Evolutionary conservation across 352 stramenopile genomes (phyloP).

Genomic region (Pythium scleroteichum): DNA sequence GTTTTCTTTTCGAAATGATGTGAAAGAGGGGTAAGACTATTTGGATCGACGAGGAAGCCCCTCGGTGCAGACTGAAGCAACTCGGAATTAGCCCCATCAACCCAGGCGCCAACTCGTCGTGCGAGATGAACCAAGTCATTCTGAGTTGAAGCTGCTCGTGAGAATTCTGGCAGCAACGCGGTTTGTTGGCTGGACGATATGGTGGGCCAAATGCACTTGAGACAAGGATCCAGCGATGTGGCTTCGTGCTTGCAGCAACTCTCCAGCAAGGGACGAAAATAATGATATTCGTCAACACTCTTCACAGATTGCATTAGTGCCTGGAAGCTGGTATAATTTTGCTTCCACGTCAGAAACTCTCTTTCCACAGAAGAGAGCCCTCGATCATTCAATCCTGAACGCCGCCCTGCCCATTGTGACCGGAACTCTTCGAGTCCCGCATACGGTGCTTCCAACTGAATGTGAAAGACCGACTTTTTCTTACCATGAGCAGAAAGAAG

Average conservation of each 20-base stretch:
- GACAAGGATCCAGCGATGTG: slow-evolving; percentile 18
- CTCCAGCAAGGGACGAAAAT: not conserved
- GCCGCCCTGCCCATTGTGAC: slow-evolving; percentile 13
- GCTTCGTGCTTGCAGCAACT: not conserved
- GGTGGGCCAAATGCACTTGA: slow-evolving; percentile 29
- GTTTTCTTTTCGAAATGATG: slow-evolving; percentile 14
- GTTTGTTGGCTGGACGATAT: slow-evolving; percentile 12
- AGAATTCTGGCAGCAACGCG: not conserved
- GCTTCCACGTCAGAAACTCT: slow-evolving; percentile 21
- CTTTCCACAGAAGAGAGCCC: slow-evolving; percentile 6
- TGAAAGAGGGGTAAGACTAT: slow-evolving; percentile 19
- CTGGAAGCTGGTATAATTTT: slow-evolving; percentile 12
- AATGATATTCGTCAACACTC: not conserved
- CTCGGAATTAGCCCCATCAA: slow-evolving; percentile 26
- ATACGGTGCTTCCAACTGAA: slow-evolving; percentile 32
- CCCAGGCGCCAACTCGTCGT: slow-evolving; percentile 23
- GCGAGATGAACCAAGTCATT: not conserved
- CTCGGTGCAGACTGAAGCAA: slow-evolving; percentile 24
- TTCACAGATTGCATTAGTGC: not conserved
- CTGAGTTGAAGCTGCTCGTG: not conserved
- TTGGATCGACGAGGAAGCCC: slow-evolving; percentile 35
- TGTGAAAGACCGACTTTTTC: slow-evolving; percentile 30
- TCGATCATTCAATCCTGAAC: not conserved
- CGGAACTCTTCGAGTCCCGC: slow-evolving; percentile 32
- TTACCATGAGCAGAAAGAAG: slow-evolving; percentile 13